These are phyloP conservation scores for Clausena lansium DNA, from an alignment of 345 rosid genomes.

Conservation along the genomic window DNA sequence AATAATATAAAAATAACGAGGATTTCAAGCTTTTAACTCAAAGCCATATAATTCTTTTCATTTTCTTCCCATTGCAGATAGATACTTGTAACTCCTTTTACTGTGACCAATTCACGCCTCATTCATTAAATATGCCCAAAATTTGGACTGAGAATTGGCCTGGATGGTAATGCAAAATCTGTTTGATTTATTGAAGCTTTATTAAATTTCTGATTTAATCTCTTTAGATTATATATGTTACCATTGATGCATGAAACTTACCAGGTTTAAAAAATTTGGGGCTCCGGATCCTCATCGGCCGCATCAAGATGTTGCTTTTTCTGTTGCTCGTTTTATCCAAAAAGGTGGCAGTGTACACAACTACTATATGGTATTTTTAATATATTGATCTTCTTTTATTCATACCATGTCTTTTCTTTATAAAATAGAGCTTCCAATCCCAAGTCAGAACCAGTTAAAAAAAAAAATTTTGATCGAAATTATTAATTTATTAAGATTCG, in stretches of 20 bases:
- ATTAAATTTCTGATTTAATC: slow-evolving; percentile 9
- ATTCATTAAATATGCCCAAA: slow-evolving; percentile 80
- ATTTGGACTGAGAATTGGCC: slow-evolving; percentile 99
- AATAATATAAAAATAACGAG: no score
- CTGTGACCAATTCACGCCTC: slow-evolving; percentile 80
- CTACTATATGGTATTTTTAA: slow-evolving; percentile 76
- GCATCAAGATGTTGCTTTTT: slow-evolving; percentile 76
- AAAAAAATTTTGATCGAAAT: no score
- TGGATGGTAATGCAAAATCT: slow-evolving; percentile 63
- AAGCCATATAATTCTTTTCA: neutral
- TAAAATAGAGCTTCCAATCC: no score
- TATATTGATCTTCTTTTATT: slow-evolving; percentile 8
- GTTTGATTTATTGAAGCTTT: neutral
- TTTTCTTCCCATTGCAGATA: slow-evolving; percentile 44
- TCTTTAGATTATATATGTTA: neutral
- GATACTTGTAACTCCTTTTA: slow-evolving; percentile 82
- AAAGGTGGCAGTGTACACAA: slow-evolving; percentile 89
- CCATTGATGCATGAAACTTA: neutral
- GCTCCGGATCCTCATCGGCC: slow-evolving; percentile 88
- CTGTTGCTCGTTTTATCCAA: slow-evolving; percentile 90
- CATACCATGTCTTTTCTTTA: neutral
- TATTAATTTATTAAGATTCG: no score
- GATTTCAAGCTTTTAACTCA: neutral
- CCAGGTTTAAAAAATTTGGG: slow-evolving; percentile 93
- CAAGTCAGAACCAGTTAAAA: no score